Evolutionary conservation across 2,329 filamentous ascomycete genomes (phyloP).

Genomic region (Calonectria leucothoes): DNA sequence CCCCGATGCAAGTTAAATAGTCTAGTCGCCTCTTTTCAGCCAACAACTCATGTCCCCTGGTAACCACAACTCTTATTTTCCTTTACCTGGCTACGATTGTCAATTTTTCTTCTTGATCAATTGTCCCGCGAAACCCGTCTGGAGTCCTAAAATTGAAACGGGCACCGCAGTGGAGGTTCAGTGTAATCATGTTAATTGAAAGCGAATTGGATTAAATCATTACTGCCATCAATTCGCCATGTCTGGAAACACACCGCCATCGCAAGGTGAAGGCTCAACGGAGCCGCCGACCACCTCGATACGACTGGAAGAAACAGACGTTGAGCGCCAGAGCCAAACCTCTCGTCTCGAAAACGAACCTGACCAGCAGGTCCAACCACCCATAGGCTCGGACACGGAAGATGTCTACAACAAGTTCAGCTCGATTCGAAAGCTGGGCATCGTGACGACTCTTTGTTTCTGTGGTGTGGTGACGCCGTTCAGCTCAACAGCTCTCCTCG

Average conservation of each 20-base stretch:
- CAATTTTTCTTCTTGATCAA: neutral
- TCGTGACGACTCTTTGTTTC: constrained; percentile 36
- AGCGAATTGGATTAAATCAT: neutral
- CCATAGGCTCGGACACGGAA: neutral
- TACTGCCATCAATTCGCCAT: neutral
- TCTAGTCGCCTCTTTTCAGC: neutral
- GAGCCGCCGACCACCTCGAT: neutral
- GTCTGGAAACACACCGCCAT: too few relatives aligned
- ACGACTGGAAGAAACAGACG: neutral
- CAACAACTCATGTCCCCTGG: neutral
- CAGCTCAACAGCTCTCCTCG: constrained; percentile 32
- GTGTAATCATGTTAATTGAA: neutral
- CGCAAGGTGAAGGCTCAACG: neutral
- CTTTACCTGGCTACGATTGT: neutral
- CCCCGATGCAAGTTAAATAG: neutral
- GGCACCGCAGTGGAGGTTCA: too few relatives aligned
- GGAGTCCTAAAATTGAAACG: neutral
- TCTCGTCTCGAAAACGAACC: neutral
- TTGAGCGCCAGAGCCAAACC: neutral
- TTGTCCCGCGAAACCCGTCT: too few relatives aligned
- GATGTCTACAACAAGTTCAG: constrained; percentile 37
- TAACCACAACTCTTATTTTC: neutral
- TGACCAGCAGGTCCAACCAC: neutral
- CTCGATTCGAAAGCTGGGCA: constrained; percentile 32
- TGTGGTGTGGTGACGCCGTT: constrained; percentile 35